These are phyloP conservation scores for Carpinus viminea DNA, from an alignment of 306 rosid genomes.

Conservation along the genomic window DNA sequence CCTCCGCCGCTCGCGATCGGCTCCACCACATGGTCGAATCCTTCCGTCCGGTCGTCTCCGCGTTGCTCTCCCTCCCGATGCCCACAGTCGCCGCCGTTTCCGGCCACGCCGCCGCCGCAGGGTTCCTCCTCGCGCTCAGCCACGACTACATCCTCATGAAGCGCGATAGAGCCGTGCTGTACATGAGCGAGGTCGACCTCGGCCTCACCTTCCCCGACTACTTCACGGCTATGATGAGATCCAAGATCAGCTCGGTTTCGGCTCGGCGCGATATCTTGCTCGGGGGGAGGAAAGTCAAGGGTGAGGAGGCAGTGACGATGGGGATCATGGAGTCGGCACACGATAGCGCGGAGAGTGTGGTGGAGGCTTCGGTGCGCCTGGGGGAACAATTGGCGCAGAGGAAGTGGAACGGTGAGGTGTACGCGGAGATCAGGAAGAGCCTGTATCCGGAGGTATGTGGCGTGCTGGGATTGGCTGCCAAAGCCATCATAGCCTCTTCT, in stretches of 20 bases:
- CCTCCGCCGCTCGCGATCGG: constrained; percentile 39
- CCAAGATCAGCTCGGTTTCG: constrained; percentile 43
- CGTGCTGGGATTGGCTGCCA: constrained; percentile 38
- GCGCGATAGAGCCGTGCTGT: constrained; percentile 58
- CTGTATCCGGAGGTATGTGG: constrained; percentile 49
- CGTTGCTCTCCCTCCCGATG: constrained; percentile 61
- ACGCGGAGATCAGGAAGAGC: constrained; percentile 69
- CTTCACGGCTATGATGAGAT: constrained; percentile 42
- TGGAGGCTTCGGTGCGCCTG: constrained; percentile 51
- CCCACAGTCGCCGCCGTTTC: constrained; percentile 68
- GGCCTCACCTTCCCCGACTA: constrained; percentile 60
- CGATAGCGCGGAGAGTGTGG: constrained; percentile 39
- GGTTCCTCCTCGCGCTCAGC: constrained; percentile 50
- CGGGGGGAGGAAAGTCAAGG: constrained; percentile 48
- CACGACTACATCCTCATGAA: constrained; percentile 74
- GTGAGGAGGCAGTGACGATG: constrained; percentile 51
- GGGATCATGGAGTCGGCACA: constrained; percentile 71
- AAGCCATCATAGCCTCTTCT: constrained; percentile 5
- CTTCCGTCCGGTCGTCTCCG: constrained; percentile 53
- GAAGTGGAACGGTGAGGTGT: constrained; percentile 60
- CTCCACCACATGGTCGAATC: constrained; percentile 40
- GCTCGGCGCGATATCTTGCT: constrained; percentile 50
- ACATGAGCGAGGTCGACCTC: constrained; percentile 71
- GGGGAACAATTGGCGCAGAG: constrained; percentile 45
- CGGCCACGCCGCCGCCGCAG: constrained; percentile 72